Evolutionary conservation across 2,329 filamentous ascomycete genomes (phyloP).

Genomic region (Cladosporium velox): DNA sequence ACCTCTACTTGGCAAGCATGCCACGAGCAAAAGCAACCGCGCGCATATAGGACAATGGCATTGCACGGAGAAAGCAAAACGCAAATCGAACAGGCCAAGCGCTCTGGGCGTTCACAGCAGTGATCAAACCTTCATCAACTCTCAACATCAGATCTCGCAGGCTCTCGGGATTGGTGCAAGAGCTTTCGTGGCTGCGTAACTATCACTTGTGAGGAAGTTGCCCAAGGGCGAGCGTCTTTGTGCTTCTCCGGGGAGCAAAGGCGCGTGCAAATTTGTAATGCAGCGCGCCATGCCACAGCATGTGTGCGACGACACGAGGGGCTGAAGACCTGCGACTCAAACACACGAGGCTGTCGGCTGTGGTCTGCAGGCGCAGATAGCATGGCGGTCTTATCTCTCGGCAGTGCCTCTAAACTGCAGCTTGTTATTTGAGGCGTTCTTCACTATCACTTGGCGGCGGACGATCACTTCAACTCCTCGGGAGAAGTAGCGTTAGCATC

Average conservation of each 20-base stretch:
- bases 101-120: not conserved
- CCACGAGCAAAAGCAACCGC: slow-evolving; percentile 2
- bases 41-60: not conserved
- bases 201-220: slow-evolving; percentile 16
- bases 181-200: not conserved
- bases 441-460: slow-evolving; percentile 15
- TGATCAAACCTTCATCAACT: not conserved
- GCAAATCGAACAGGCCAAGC: slow-evolving; percentile 5
- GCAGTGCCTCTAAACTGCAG: slow-evolving; percentile 1
- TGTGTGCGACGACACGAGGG: not conserved
- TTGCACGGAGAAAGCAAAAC: not conserved
- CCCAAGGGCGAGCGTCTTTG: not conserved
- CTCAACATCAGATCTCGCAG: not conserved
- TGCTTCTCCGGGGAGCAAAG: slow-evolving; percentile 18
- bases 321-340: not conserved
- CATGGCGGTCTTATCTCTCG: slow-evolving; percentile 17
- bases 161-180: slow-evolving; percentile 5
- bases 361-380: slow-evolving; percentile 1
- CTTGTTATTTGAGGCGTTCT: slow-evolving; percentile 14
- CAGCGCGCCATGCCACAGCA: not conserved
- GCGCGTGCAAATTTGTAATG: slow-evolving; percentile 11
- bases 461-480: slow-evolving; percentile 2
- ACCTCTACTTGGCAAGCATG: slow-evolving; percentile 1
- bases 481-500: not conserved
- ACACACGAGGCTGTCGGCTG: not conserved